phyloP scores from a whole-genome alignment of 352 stramenopile species.

The Globisporangium cylindrosporum region DNA sequence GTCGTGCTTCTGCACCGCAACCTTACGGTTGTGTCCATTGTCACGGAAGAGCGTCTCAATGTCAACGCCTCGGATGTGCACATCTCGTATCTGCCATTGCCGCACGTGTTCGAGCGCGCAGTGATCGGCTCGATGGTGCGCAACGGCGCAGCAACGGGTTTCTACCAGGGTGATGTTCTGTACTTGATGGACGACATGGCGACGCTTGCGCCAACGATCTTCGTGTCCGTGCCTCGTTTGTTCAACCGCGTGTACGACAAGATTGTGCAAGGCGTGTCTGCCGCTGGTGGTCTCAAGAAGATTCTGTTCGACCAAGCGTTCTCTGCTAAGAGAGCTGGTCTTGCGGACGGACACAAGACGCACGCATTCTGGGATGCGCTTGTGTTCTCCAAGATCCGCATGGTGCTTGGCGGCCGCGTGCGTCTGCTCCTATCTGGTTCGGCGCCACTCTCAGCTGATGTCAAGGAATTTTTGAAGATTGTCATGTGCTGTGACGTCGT shows the following conservation, averaged over 20 bases:
- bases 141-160: constrained; percentile 66
- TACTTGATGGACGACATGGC: constrained; percentile 93
- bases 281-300: constrained; percentile 59
- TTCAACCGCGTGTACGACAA: constrained; percentile 98
- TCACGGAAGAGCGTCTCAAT: constrained; percentile 27
- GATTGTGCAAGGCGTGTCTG: constrained; percentile 75
- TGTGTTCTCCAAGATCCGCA: constrained; percentile 95
- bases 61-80: constrained; percentile 79
- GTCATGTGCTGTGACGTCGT: constrained; percentile 91
- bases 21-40: constrained; percentile 29
- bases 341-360: constrained; percentile 54
- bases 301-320: constrained; percentile 68
- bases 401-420: constrained; percentile 88
- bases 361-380: constrained; percentile 92
- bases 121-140: constrained; percentile 86
- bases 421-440: constrained; percentile 91
- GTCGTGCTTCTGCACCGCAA: constrained; percentile 92
- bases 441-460: constrained; percentile 88
- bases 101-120: constrained; percentile 96
- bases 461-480: constrained; percentile 97
- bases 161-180: constrained; percentile 86
- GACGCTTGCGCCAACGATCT: constrained; percentile 91
- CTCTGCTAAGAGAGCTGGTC: constrained; percentile 46
- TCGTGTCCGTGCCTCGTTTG: constrained; percentile 93
- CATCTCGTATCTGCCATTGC: constrained; percentile 95